Conservation (phyloP, 371 early-diverging fungal species). For the Mucor plumbeus region DNA sequence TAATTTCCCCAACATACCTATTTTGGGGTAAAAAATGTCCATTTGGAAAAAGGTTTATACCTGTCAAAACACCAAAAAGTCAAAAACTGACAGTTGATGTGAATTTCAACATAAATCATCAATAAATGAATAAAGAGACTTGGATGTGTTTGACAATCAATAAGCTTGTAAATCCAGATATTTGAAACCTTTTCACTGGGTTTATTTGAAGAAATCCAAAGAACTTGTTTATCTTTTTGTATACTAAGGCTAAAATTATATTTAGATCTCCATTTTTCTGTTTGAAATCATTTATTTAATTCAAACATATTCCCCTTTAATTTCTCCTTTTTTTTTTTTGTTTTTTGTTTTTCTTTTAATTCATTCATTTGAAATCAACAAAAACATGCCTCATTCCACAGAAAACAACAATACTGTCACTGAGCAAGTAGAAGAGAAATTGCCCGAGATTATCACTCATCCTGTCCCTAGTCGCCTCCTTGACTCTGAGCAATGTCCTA, state of each 20-base stretch:
- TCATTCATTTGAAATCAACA: not conserved
- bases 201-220: not conserved
- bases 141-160: too few species aligned
- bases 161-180: not conserved
- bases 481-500: conserved; percentile 44
- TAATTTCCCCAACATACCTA: conserved; percentile 23
- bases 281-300: not conserved
- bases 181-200: conserved; percentile 2
- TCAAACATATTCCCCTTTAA: not conserved
- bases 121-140: too few species aligned
- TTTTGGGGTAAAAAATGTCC: conserved; percentile 20
- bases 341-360: not conserved
- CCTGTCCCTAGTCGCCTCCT: conserved; percentile 57
- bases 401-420: conserved; percentile 1
- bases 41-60: conserved; percentile 18
- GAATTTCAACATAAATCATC: too few species aligned
- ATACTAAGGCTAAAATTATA: conserved; percentile 7
- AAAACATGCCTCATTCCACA: conserved; percentile 15
- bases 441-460: conserved; percentile 27
- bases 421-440: not conserved
- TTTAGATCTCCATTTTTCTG: conserved; percentile 1
- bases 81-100: not conserved
- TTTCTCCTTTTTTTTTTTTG: not conserved
- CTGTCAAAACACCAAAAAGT: conserved; percentile 2
- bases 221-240: not conserved